Evolutionary conservation across 805 yeast species (phyloP), one percentile per base, ranked within the genome.

Genomic region (Metschnikowia peoriensis): DNA sequence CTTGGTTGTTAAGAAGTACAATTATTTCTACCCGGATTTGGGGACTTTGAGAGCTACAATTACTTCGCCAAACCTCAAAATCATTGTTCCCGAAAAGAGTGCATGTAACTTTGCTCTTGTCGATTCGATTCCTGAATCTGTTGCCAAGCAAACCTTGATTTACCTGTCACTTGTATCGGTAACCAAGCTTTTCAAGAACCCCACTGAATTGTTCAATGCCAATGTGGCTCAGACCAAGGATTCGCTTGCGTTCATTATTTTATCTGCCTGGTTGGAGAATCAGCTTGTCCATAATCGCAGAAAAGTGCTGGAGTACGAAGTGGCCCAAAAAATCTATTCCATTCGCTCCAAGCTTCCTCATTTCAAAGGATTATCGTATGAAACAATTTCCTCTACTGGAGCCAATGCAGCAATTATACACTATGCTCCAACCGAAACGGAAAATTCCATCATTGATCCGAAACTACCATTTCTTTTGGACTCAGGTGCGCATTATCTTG

Each of bases 401-500:
- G 70, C 88, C 7, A 88, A 88, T 63, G 84, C 89, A 1, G 84
- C 94, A 0, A 75, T 88, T 8, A 85, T 87, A 50, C 96, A 88
- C 63, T 88, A 88, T 63, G 77, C 86, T 0, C 96, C 96, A 32
- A 78, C 85, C 0, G 71, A 71, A 32, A 85, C 79, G 11, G 75
- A 80, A 16, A 79, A 81, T 49, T 73, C 86, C 1, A 67, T 78
- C 52, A 82, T 94, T 53, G 85, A 88, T 62, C 84, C 86, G 8
- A 68, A 79, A 17, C 80, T 85, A 52, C 80, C 91, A 1, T 91
- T 86, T 60, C 73, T 94, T 56, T 75, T 89, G 54, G 99, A 94
- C 67, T 83, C 96, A 1, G 99, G 99, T 4, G 89, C 94, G 0
- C 99, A 94, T 62, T 93, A 82, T 64, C 67, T 86, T 22, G 97